phyloP scores from a whole-genome alignment of 495 filamentous ascomycete genomes.

The Polyplosphaeria fusca region DNA sequence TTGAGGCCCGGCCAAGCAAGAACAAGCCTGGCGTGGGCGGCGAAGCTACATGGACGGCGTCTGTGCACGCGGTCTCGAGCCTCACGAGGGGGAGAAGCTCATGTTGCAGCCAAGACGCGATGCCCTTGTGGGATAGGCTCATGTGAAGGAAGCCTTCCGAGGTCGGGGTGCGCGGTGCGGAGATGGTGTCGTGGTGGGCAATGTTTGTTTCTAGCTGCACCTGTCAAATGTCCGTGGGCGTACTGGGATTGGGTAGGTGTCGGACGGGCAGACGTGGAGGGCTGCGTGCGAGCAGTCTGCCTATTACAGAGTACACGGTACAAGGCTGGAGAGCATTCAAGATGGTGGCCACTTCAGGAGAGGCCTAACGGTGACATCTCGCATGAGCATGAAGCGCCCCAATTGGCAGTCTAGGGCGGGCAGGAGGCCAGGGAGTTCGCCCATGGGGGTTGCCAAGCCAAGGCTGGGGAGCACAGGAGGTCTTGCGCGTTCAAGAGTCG shows the following conservation, averaged over 20 bases:
- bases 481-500: neutral
- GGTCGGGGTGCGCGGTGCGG: neutral
- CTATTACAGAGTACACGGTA: neutral
- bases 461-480: neutral
- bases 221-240: neutral
- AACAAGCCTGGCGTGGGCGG: constrained; percentile 7
- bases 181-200: neutral
- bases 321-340: neutral
- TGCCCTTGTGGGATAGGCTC: neutral
- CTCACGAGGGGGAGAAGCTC: neutral
- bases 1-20: constrained; percentile 25
- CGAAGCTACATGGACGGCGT: neutral
- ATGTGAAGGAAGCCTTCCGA: neutral
- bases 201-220: constrained; percentile 13
- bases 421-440: neutral
- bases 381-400: constrained; percentile 1
- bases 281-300: neutral
- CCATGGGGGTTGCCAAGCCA: constrained; percentile 6
- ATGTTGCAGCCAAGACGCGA: constrained; percentile 22
- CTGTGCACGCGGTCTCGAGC: constrained; percentile 3
- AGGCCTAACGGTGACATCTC: neutral
- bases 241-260: neutral
- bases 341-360: too few species aligned
- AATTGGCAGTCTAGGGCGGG: neutral
- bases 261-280: neutral